Evolutionary conservation across 2,329 filamentous ascomycete species (phyloP), one percentile per base, ranked within the genome.

Genomic region (Fusarium tricinctum): DNA sequence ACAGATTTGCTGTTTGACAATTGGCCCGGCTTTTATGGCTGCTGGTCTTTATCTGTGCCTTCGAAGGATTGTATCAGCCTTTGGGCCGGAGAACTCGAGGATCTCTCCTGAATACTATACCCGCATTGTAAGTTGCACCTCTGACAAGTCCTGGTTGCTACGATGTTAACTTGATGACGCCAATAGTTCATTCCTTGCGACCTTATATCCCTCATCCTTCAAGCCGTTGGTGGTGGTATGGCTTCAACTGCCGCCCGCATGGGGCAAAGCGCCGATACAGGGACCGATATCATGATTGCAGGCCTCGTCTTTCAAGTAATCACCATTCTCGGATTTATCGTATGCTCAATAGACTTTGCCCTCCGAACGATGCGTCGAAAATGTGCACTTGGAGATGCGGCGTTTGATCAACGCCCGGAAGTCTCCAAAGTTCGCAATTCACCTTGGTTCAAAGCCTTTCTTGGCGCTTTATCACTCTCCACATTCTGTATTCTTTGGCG

Each of bases 401-500:
- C 77, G 20, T 77, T 84, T 47, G 79, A 81, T 71, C 77, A 81
- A 66, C 76, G 79, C 64, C 77, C 78, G 9, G 70, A 68, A 10
- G 69, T 79, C 15, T 74, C 74, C 30, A 71, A 72, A 10, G 75
- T 85, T 39, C 81, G 84, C 32, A 60, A 74, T 40, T 82, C 81
- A 15, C 71, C 69, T 45, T 73, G 76, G 23, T 89, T 90, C 78
- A 80, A 80, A 55, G 80, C 80, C 14, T 91, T 90, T 75, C 75
- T 89, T 7, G 72, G 71, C n/a, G 86, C 85, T 13, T 80, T 91
- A 19, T 75, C 79, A 2, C 75, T 90, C 3, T 83, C 88, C 3
- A 89, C 88, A n/a, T 52, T 91, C 14, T 85, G 83, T 69, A 88
- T 92, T 72, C 86, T 92, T 64, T 86, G 86, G 71, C 82, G 91